Conservation (phyloP, 768 basidiomycete species). For the Mycena belliarum region DNA sequence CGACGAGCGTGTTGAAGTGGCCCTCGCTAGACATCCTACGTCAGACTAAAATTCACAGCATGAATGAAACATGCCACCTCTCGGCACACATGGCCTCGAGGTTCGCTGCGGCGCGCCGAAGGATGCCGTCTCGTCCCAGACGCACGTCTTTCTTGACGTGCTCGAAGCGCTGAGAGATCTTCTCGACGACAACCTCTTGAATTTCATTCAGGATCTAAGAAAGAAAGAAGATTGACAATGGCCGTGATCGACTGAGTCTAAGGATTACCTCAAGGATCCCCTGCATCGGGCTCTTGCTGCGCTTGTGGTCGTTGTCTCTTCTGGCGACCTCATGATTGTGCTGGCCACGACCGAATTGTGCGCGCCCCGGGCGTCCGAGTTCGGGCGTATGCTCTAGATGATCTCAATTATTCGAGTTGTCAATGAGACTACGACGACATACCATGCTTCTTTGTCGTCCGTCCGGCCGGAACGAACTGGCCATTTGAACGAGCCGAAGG, state of each 20-base stretch:
- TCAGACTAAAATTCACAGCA: background rate
- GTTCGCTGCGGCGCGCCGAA: conserved; percentile 45
- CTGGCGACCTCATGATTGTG: background rate
- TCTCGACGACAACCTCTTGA: conserved; percentile 46
- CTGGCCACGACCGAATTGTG: background rate
- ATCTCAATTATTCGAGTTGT: background rate
- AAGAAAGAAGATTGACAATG: background rate
- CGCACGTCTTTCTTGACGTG: conserved; percentile 47
- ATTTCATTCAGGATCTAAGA: conserved; percentile 52
- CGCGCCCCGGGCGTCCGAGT: background rate
- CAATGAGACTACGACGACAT: background rate
- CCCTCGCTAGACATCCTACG: conserved; percentile 34
- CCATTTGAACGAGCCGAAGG: background rate
- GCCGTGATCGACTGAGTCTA: background rate
- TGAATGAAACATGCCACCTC: conserved; percentile 34
- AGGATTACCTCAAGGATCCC: conserved; percentile 47
- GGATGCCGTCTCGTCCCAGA: conserved; percentile 44
- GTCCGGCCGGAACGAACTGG: background rate
- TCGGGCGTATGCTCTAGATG: conserved; percentile 4
- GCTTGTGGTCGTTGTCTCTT: conserved; percentile 7
- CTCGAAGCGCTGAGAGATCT: conserved; percentile 49
- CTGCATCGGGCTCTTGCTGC: conserved; percentile 16
- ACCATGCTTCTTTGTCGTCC: background rate
- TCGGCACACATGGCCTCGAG: conserved; percentile 46
- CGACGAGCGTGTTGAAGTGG: conserved; percentile 55